Evolutionary conservation across 2,329 filamentous ascomycete species (phyloP), one percentile per base, ranked within the genome.

Genomic region (Xylariaceae sp.): DNA sequence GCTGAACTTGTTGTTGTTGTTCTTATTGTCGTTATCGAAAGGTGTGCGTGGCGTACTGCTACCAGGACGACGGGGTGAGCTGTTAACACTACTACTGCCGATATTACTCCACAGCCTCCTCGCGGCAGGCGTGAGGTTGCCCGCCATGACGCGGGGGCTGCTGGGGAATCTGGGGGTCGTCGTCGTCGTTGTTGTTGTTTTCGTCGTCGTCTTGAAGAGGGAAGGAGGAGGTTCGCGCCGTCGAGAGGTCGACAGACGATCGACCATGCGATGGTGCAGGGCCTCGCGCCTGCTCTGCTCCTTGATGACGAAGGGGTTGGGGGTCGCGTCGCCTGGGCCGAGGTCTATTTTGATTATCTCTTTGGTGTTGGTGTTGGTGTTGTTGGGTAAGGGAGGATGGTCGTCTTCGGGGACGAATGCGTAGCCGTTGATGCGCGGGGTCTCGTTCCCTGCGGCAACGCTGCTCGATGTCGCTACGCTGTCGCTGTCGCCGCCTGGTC

Each of bases 361-460:
- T n/a, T n/a, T n/a, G n/a, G n/a, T n/a, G n/a, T n/a, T n/a, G n/a
- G n/a, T n/a, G n/a, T n/a, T n/a, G n/a, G n/a, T n/a, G n/a, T n/a
- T n/a, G n/a, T n/a, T n/a, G n/a, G n/a, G n/a, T n/a, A n/a, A n/a
- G n/a, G n/a, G n/a, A 0, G 76, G 74, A 28, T 76, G 71, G 34
- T 84, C 85, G 40, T 94, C 85, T 40, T 94, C 88, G 51, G 95
- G 88, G 24, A 98, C 89, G 62, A 95, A 97, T 0, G 88, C 78
- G 60, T 96, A 98, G 1, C 92, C 92, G 47, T 94, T 94, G 0
- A 97, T 86, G 2, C 87, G 76, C 0, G 90, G 92, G 0, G 90
- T 97, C 61, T 94, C 88, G 41, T 73, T 74, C 12, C 82, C 21
- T 11, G 7, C 43, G 8, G n/a, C 84, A 2, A 71, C 71, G 8